A percentile compares a stretch with the other conserved stretches of the same genome.
These are phyloP conservation scores for Bipolaris cookei DNA, from an alignment of 2,329 filamentous ascomycete genomes.

Conservation along the genomic window DNA sequence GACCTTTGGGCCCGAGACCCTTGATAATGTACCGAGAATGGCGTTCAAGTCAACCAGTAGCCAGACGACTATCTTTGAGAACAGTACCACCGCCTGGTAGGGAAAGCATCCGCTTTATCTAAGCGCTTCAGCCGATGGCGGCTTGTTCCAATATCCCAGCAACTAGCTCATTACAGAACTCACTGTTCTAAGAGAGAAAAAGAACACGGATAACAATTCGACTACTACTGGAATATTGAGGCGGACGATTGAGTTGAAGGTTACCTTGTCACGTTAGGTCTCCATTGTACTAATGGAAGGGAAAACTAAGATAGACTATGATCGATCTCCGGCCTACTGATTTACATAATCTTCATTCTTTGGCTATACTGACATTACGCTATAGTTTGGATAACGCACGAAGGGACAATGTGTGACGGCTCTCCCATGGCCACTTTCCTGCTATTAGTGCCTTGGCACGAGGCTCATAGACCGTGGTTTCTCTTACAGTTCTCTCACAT, in stretches of 20 bases:
- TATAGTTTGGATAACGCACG: not conserved
- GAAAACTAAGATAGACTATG: not conserved
- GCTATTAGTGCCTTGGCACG: not conserved
- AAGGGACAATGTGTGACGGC: not conserved
- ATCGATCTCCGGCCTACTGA: not conserved
- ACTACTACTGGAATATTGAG: not conserved
- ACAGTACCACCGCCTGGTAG: not conserved
- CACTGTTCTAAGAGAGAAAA: not conserved
- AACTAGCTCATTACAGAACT: not conserved
- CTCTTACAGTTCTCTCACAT: not conserved
- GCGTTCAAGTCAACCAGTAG: not conserved
- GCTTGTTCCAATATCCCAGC: not conserved
- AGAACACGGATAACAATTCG: not conserved
- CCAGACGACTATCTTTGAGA: not conserved
- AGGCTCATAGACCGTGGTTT: not conserved
- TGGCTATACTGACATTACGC: not conserved
- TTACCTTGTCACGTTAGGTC: not conserved
- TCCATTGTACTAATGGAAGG: not conserved
- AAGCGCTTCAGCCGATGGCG: not conserved
- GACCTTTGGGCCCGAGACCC: not conserved
- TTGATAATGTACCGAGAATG: not conserved
- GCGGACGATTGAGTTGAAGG: no score
- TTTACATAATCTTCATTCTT: fast-evolving
- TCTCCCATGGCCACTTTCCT: not conserved
- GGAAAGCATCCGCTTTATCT: not conserved